phyloP scores from a whole-genome alignment of 495 filamentous ascomycete species.

The Arthonia radiata region DNA sequence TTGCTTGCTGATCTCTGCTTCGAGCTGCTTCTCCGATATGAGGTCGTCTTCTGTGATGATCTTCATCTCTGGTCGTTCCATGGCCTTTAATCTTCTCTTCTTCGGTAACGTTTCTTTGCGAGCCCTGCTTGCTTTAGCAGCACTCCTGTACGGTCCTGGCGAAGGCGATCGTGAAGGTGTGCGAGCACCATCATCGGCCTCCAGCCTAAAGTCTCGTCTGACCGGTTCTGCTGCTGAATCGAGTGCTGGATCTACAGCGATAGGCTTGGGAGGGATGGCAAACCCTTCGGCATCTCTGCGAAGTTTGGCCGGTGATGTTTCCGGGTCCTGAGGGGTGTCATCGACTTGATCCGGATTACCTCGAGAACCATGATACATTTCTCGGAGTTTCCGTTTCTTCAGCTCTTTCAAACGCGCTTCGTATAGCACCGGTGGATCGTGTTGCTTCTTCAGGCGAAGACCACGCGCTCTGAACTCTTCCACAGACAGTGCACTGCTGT shows the following conservation, averaged over 20 bases:
- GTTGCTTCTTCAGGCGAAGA: constrained; percentile 21
- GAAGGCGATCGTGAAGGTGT: constrained; percentile 19
- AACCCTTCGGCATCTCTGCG: constrained; percentile 28
- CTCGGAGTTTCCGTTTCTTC: constrained; percentile 19
- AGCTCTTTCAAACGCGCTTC: constrained; percentile 15
- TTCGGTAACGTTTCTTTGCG: constrained; percentile 1
- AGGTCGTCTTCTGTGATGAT: constrained; percentile 12
- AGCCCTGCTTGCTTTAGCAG: constrained; percentile 2
- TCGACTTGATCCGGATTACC: constrained; percentile 8
- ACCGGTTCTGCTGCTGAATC: too few relatives aligned
- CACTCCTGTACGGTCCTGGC: constrained; percentile 16
- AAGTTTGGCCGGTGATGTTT: constrained; percentile 6
- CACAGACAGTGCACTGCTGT: constrained; percentile 54
- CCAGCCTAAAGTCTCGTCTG: too few relatives aligned
- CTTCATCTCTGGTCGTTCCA: constrained; percentile 3
- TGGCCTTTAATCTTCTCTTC: too few relatives aligned
- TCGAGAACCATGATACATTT: constrained; percentile 13
- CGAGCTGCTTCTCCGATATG: constrained; percentile 11
- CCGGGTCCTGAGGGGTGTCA: constrained; percentile 2
- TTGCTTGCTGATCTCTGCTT: constrained; percentile 11
- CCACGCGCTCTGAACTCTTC: constrained; percentile 57
- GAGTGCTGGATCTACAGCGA: constrained; percentile 14
- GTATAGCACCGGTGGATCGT: constrained; percentile 67
- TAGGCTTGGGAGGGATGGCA: constrained; percentile 22
- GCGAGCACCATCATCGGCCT: too few relatives aligned